Base-by-base conservation (phyloP, 1,284 basidiomycete genomes). In the Bondarzewia mesenterica region DNA sequence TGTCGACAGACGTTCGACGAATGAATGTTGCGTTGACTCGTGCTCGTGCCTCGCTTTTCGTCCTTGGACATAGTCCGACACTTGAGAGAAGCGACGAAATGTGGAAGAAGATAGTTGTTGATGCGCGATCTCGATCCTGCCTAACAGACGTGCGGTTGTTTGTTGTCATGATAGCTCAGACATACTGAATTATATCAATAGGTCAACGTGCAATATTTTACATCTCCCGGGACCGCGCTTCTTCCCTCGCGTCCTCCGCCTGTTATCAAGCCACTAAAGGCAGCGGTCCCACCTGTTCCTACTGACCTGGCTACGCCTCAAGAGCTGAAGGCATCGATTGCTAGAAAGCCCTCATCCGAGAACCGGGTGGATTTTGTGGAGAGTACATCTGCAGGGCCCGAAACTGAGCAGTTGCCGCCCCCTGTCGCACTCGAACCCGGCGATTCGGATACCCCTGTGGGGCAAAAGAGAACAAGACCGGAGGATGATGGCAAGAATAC, bases 21-120 rank as follows among this genome's bases (percentile, higher is more conserved):
- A 95, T 97, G 89, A 99, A 99, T 66, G 96, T 99, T 18, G 95
- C 96, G 16, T 70, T 99, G 36, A 99, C 96, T 15, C 86, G 96
- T 61, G 92, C 96, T 4, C 90, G 89, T 60, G 93, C 91, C 20
- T 97, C 93, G 6, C 69, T 99, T 8, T 99, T 95, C 63, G 84
- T 99, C 43, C 75, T 99, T 23, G 96, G 96, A 5, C 85, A 98
- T 65, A 86, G 85, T 6, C 70, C 87, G 7, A 95, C 93, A 2
- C 74, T 98, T 7, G 85, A 92, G 61, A 75, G 92, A 47, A 90
- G 89, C 53, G 86, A 97, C 57, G 68, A 74, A 16, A 80, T 75
- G 12, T 97, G 93, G 93, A 76, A 72, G 48, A 69, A 74, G 23
- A 91, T 96, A 36, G 74, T 96, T 20, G 64, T 70, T 7, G 86